These are phyloP conservation scores for Eurotiales sp. DNA, from an alignment of 2,329 filamentous ascomycete species.

Conservation along the genomic window DNA sequence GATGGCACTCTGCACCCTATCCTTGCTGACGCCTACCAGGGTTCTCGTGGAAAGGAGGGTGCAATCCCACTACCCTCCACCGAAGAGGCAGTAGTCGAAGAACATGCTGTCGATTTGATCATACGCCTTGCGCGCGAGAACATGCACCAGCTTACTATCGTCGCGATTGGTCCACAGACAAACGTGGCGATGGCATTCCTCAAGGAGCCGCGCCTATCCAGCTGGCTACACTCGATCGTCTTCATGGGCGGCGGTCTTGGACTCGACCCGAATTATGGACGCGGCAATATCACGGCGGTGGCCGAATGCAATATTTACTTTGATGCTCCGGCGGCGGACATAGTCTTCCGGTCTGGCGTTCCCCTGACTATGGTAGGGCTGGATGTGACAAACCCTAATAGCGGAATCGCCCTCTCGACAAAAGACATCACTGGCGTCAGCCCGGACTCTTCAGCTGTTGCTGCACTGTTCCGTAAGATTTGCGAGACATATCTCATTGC, in stretches of 20 bases:
- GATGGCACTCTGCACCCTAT: not conserved
- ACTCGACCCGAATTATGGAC: not conserved
- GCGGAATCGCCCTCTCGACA: not conserved
- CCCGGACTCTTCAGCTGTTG: not conserved
- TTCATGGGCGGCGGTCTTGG: not conserved
- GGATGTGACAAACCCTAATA: slow-evolving; percentile 1
- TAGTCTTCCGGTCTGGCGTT: not conserved
- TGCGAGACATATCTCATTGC: not conserved
- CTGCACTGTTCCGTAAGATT: not conserved
- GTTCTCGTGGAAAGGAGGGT: not conserved
- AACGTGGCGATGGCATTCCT: slow-evolving; percentile 1
- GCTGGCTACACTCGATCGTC: slow-evolving; percentile 1
- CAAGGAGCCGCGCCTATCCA: not conserved
- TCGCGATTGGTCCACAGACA: not conserved
- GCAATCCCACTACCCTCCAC: not conserved
- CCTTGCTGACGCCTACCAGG: not conserved
- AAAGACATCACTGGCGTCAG: not conserved
- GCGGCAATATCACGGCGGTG: not conserved
- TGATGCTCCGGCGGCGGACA: slow-evolving; percentile 1
- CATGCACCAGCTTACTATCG: not conserved
- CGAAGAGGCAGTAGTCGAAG: not conserved
- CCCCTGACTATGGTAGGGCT: not conserved
- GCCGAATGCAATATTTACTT: slow-evolving; percentile 1
- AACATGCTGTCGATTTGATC: not conserved
- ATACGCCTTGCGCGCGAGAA: not conserved